These are phyloP conservation scores for Ligustrum vulgare DNA, from an alignment of 257 asterid species.

Conservation along the genomic window DNA sequence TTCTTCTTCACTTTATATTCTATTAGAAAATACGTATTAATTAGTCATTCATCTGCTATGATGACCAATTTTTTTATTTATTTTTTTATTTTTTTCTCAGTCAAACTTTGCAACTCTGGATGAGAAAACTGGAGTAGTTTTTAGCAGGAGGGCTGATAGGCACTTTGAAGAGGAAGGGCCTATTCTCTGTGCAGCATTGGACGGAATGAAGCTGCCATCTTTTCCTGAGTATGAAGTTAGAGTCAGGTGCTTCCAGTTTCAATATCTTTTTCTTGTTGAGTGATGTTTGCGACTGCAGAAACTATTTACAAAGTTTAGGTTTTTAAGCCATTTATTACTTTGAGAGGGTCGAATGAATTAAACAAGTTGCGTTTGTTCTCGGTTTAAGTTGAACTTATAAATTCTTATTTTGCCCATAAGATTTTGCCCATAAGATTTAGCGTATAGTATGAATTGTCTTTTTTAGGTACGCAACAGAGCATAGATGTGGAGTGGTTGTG, in stretches of 20 bases:
- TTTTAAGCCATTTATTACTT: conserved; percentile 8
- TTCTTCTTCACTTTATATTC: background rate
- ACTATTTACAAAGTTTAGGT: background rate
- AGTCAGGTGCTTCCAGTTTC: conserved; percentile 66
- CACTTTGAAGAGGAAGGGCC: conserved; percentile 99
- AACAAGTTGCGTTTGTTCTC: background rate
- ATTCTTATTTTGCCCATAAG: background rate
- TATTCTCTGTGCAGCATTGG: conserved; percentile 83
- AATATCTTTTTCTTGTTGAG: background rate
- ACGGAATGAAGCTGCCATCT: conserved; percentile 82
- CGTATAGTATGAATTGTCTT: conserved; percentile 9
- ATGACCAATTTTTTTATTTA: background rate
- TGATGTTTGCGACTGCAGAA: background rate
- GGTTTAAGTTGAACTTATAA: conserved; percentile 15
- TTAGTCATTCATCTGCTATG: conserved; percentile 12
- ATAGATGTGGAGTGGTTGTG: conserved; percentile 98
- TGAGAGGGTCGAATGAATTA: background rate
- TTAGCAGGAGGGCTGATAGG: conserved; percentile 96
- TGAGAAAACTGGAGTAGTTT: conserved; percentile 77
- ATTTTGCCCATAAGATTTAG: background rate
- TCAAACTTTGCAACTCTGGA: conserved; percentile 97
- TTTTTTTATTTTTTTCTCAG: conserved; percentile 31
- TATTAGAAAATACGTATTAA: background rate
- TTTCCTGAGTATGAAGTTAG: conserved; percentile 89
- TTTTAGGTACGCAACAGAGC: conserved; percentile 95